These are phyloP conservation scores for Flaveria trinervia DNA, from an alignment of 129 eudicot species.

Conservation along the genomic window DNA sequence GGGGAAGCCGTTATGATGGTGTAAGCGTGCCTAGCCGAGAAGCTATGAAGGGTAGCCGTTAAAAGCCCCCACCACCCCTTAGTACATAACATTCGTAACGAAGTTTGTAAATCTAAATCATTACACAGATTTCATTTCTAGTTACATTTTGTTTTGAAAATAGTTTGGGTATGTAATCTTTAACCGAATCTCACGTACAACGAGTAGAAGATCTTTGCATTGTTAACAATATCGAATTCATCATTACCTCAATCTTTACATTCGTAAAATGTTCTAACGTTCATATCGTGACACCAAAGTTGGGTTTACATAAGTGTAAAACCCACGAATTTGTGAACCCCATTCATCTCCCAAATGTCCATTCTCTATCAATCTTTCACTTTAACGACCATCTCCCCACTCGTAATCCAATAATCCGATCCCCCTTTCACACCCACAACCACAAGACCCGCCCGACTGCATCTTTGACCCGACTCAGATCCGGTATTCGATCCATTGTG, in stretches of 20 bases:
- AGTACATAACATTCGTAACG: no score
- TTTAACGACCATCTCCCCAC: constrained; percentile 24
- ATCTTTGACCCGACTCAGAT: constrained; percentile 24
- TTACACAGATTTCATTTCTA: no score
- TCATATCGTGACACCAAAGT: neutral
- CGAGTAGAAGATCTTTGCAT: no score
- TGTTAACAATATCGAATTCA: no score
- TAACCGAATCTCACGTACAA: no score
- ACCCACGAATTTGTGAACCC: constrained; percentile 21
- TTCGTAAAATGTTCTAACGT: neutral
- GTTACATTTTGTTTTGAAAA: no score
- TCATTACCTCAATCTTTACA: neutral
- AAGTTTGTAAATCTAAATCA: no score
- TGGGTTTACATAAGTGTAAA: constrained; percentile 18
- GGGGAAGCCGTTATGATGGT: no score
- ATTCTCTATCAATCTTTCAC: constrained; percentile 18
- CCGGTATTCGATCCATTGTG: neutral
- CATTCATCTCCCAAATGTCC: constrained; percentile 33
- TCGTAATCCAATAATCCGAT: constrained; percentile 18
- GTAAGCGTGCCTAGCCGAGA: no score
- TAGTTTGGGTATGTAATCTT: no score
- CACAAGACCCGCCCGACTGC: constrained; percentile 15
- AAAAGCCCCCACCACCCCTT: no score
- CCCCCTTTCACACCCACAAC: constrained; percentile 15
- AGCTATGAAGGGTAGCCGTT: no score